Evolutionary conservation across 2,329 filamentous ascomycete genomes (phyloP).

Genomic region (Plectosphaerella sp.): DNA sequence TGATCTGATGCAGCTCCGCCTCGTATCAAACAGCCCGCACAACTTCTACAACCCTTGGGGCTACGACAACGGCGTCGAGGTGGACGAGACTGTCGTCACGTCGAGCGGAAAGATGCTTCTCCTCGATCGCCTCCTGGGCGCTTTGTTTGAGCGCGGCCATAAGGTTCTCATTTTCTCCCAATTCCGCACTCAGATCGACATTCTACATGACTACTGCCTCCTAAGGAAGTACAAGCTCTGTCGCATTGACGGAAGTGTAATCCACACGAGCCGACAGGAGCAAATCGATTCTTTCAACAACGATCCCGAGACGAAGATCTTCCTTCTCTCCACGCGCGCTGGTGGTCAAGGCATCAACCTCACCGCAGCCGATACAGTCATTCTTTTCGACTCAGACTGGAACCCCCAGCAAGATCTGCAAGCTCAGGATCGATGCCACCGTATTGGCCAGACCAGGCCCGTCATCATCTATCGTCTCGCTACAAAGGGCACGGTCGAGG

Average conservation of each 20-base stretch:
- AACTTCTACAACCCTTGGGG: conserved; percentile 95
- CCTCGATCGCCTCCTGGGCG: conserved; percentile 77
- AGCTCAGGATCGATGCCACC: conserved; percentile 90
- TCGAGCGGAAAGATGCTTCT: conserved; percentile 95
- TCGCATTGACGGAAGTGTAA: conserved; percentile 85
- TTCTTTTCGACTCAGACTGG: conserved; percentile 86
- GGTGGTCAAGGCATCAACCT: conserved; percentile 96
- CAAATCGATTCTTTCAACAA: conserved; percentile 73
- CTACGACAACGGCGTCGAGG: conserved; percentile 47
- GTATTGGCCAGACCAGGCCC: conserved; percentile 88
- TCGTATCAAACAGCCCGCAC: conserved; percentile 90
- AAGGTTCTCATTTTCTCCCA: conserved; percentile 97
- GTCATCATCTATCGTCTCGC: conserved; percentile 93
- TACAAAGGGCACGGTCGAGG: conserved; percentile 89
- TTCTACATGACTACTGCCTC: conserved; percentile 84
- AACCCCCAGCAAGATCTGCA: conserved; percentile 97
- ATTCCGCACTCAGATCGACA: conserved; percentile 90
- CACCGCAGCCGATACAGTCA: conserved; percentile 84
- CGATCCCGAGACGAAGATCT: conserved; percentile 64
- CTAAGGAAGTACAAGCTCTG: conserved; percentile 77
- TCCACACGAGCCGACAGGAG: conserved; percentile 64
- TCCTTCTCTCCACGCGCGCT: conserved; percentile 84
- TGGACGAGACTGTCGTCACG: conserved; percentile 80
- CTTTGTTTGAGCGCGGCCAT: conserved; percentile 69
- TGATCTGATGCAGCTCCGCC: conserved; percentile 82